Base-by-base conservation (phyloP, 129 eudicot species). In the Gnaphalium uliginosum region DNA sequence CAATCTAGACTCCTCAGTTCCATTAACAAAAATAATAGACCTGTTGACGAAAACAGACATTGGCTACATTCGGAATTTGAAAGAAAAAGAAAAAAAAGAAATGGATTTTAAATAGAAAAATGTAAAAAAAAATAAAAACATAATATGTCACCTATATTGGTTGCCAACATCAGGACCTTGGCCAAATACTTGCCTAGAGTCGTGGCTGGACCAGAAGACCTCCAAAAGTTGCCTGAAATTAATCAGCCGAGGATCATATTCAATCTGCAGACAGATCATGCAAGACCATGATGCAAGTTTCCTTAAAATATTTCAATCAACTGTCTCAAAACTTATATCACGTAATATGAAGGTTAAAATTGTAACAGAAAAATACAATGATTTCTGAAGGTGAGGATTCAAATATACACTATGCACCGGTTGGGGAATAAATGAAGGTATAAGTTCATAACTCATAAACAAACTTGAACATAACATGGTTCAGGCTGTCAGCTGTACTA, bases 151-250 rank as follows among this genome's bases (percentile, higher is more conserved):
- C 97, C 97, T 89, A 86, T 91, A 95, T 71, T 95, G 99, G 68
- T 84, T 89, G 66, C 99, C 99, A 22, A 95, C 99, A 83, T 95
- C 97, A 77, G 97, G 99, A 74, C 99, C 99, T 84, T 95, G 99
- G 35, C 99, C 97, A 79, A 95, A 95, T 24, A 91, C 99, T 83
- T 95, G 97, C 83, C 97, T 92, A 56, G 96, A 87, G 73, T 95
- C 99, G 57, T 95, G 99, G 80, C 96, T 91, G 9, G 88, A 80
- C 99, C 97, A 95, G 72, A 95, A 95, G 46, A 95, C 97, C 84
- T 95, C 99, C 87, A 95, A 81, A 79, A 95, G 94, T 76, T 95
- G 92, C 83, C 89, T 85, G 87, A 82, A 95, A 82, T 75, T 87
- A 53, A 91, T 85, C 83, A 84, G 60, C 81, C 84, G 81, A 69